Evolutionary conservation across 2,329 filamentous ascomycete genomes (phyloP), one percentile per base, ranked within the genome.

Genomic region (Talaromyces sp.): DNA sequence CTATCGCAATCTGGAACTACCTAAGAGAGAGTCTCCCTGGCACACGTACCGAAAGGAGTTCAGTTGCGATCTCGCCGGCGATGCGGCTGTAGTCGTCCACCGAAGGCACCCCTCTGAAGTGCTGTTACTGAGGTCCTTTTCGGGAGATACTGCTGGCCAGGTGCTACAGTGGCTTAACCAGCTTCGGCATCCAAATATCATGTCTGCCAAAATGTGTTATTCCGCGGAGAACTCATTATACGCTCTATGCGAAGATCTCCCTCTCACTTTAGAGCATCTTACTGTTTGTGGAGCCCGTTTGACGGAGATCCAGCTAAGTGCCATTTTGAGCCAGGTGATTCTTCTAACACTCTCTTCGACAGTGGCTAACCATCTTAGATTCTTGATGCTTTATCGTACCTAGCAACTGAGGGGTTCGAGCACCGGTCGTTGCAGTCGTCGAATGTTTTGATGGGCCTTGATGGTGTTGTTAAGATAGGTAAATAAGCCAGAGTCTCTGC

Each of bases 381-480:
- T n/a, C 59, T 69, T 55, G 51, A 64, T 17, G 58, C 61, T 38
- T 60, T 67, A 41, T 38, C 27, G 2, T 63, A 64, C 53, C 57
- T 67, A 14, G 54, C 58, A 19, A 35, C 32, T 14, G 24, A 57
- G 13, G 55, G 58, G 13, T 43, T 65, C 13, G 55, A 66, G 55
- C 62, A 67, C 62, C 27, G 58, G 50, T 65, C 55, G 29, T 55
- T 69, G 53, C 63, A n/a, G 35, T 67, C 43, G 53, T 67, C 61
- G 29, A 69, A 62, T 55, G 60, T 69, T 31, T 57, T 69, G 13
- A 55, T 69, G 56, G 55, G 27, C 27, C 55, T 62, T 35, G 60
- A 62, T 53, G 58, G 65, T 24, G 60, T 69, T 6, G 13, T 55
- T 14, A 67, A 68, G 50, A 66, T 69, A 61, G 38, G 65, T 67